These are phyloP conservation scores for Lenwebbia sp. DNA, from an alignment of 345 rosid species.

Conservation along the genomic window DNA sequence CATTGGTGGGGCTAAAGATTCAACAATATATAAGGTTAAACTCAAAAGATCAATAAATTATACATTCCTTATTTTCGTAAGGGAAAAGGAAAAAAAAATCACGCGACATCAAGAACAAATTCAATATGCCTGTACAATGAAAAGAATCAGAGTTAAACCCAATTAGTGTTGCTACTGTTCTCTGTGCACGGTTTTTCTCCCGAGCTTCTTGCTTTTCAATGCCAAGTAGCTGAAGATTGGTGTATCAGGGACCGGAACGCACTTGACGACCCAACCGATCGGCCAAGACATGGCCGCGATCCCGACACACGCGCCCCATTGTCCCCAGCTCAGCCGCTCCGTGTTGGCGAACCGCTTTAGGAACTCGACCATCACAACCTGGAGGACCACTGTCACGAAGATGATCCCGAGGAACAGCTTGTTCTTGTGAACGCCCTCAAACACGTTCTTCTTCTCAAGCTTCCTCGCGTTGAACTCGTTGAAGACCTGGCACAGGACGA, in stretches of 20 bases:
- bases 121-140: neutral
- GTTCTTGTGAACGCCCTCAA: slow-evolving; percentile 49
- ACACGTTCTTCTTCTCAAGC: slow-evolving; percentile 64
- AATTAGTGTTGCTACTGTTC: neutral
- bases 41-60: neutral
- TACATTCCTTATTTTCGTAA: neutral
- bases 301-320: slow-evolving; percentile 48
- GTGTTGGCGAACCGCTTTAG: slow-evolving; percentile 56
- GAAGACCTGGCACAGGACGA: slow-evolving; percentile 65
- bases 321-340: slow-evolving; percentile 48
- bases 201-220: slow-evolving; percentile 1
- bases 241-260: slow-evolving; percentile 41
- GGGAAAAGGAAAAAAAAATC: neutral
- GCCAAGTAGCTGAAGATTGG: slow-evolving; percentile 37
- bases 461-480: slow-evolving; percentile 73
- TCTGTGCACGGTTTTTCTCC: neutral
- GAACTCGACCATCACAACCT: slow-evolving; percentile 66
- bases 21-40: neutral
- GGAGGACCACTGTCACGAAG: slow-evolving; percentile 34
- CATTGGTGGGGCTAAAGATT: neutral
- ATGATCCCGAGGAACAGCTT: slow-evolving; percentile 47
- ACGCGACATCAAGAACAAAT: neutral
- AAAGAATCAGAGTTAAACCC: neutral
- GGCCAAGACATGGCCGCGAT: slow-evolving; percentile 60
- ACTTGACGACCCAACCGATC: slow-evolving; percentile 52